Percentiles rank a stretch among this genome's conserved stretches.
Evolutionary conservation across 768 basidiomycete species (phyloP).

Genomic region (Amanita brunnescens): DNA sequence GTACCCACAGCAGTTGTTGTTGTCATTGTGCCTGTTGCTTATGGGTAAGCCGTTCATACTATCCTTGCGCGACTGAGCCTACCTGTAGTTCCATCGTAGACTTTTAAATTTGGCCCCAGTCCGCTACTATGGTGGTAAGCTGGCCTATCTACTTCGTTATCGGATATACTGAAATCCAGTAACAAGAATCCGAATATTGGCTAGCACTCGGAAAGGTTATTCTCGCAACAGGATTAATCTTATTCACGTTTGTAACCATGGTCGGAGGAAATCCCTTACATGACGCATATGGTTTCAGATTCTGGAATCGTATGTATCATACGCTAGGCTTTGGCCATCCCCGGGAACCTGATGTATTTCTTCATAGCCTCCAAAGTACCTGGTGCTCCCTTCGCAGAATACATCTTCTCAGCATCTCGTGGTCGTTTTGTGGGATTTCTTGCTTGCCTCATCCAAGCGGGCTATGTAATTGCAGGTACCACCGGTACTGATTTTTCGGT

Average conservation of each 20-base stretch:
- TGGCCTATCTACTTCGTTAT: not conserved
- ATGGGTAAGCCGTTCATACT: slow-evolving; percentile 24
- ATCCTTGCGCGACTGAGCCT: not conserved
- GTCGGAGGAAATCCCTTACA: slow-evolving; percentile 49
- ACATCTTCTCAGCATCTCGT: slow-evolving; percentile 40
- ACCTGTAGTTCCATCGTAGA: slow-evolving; percentile 17
- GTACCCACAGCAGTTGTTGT: slow-evolving; percentile 39
- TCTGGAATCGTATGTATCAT: slow-evolving; percentile 36
- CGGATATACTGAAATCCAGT: not conserved
- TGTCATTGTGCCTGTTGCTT: slow-evolving; percentile 30
- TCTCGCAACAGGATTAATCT: slow-evolving; percentile 37
- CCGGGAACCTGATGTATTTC: not conserved
- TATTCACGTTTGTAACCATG: slow-evolving; percentile 53
- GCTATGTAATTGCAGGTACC: slow-evolving; percentile 51
- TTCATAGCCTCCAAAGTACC: slow-evolving; percentile 31
- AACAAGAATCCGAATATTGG: slow-evolving; percentile 45
- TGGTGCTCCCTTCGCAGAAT: slow-evolving; percentile 49
- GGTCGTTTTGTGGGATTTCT: slow-evolving; percentile 62
- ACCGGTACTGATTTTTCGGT: not conserved
- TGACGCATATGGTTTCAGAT: slow-evolving; percentile 46
- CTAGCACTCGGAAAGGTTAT: slow-evolving; percentile 42
- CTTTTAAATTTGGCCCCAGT: slow-evolving; percentile 40
- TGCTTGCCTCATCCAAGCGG: slow-evolving; percentile 51
- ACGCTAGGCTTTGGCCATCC: not conserved
- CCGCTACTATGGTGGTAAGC: slow-evolving; percentile 38